These are phyloP conservation scores for Massospora cicadina DNA, from an alignment of 371 early-diverging fungal genomes.

Conservation along the genomic window DNA sequence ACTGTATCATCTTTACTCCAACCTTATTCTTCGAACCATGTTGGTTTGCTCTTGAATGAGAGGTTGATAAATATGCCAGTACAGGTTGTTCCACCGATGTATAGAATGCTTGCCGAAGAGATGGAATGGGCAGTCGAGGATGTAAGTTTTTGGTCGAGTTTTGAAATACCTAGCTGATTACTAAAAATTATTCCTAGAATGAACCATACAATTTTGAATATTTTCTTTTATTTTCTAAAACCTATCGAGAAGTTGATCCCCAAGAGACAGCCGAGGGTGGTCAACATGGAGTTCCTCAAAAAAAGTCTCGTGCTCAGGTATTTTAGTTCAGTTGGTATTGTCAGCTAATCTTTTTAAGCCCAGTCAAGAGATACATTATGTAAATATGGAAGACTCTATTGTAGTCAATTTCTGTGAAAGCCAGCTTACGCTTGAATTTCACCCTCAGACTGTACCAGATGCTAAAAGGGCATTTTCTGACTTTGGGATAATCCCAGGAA, in stretches of 20 bases:
- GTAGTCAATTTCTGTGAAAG: conserved; percentile 40
- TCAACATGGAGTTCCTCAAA: conserved; percentile 11
- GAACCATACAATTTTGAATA: conserved; percentile 62
- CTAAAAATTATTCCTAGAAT: conserved; percentile 21
- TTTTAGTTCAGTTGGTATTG: not conserved
- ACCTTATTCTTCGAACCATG: not conserved
- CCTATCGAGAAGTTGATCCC: conserved; percentile 62
- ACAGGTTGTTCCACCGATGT: conserved; percentile 76
- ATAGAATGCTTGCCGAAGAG: conserved; percentile 71
- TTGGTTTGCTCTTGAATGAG: conserved; percentile 46
- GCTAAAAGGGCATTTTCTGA: conserved; percentile 68
- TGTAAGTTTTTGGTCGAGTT: conserved; percentile 18
- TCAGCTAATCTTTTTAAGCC: conserved; percentile 12
- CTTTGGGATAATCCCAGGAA: conserved; percentile 59
- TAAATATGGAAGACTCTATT: conserved; percentile 86
- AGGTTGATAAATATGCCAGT: conserved; percentile 93
- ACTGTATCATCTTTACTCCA: conserved; percentile 19
- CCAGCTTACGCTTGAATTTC: conserved; percentile 48
- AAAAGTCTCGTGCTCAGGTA: conserved; percentile 33
- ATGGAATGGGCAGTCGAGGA: conserved; percentile 53
- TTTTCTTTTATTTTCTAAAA: conserved; percentile 62
- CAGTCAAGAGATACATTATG: conserved; percentile 38
- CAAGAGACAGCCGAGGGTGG: conserved; percentile 24
- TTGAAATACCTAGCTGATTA: too few relatives aligned
- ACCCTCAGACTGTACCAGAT: conserved; percentile 39